Evolutionary conservation across 2,329 filamentous ascomycete genomes (phyloP).

Genomic region (Drechslera avenae): DNA sequence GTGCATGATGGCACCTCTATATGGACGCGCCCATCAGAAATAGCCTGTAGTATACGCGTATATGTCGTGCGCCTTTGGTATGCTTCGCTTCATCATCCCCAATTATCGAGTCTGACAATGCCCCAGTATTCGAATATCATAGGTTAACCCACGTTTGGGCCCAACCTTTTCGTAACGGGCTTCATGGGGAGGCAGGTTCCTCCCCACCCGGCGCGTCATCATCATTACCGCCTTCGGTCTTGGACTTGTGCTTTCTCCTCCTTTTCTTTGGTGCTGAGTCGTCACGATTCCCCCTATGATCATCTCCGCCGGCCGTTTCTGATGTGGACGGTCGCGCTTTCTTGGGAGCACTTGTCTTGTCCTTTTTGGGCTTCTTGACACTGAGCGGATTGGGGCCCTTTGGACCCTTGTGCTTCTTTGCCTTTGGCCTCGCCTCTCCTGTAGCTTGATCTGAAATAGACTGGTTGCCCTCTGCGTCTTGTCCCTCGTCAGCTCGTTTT

Average conservation of each 20-base stretch:
- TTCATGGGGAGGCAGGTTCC: slow-evolving; percentile 30
- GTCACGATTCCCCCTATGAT: slow-evolving; percentile 19
- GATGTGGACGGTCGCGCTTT: slow-evolving; percentile 17
- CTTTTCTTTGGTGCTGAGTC: slow-evolving; percentile 43
- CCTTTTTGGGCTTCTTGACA: slow-evolving; percentile 70
- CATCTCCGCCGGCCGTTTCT: slow-evolving; percentile 17
- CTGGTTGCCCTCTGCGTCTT: slow-evolving; percentile 24
- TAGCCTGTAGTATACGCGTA: neutral
- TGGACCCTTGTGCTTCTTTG: slow-evolving; percentile 64
- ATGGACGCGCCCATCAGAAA: neutral
- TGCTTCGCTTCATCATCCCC: neutral
- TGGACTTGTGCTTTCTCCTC: slow-evolving; percentile 49
- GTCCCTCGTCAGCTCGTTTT: slow-evolving; percentile 56
- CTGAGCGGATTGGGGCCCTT: slow-evolving; percentile 75
- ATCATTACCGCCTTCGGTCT: slow-evolving; percentile 30
- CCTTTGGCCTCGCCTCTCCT: slow-evolving; percentile 33
- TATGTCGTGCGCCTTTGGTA: neutral
- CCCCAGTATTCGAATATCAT: slow-evolving; percentile 18
- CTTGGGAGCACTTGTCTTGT: slow-evolving; percentile 22
- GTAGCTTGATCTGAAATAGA: slow-evolving; percentile 28
- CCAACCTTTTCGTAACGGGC: neutral
- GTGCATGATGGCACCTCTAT: neutral
- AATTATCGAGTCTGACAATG: neutral
- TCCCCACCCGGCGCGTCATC: slow-evolving; percentile 18
- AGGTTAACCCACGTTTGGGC: neutral